Evolutionary conservation across 2,329 filamentous ascomycete genomes (phyloP).

Genomic region (Coleophoma eucalyptorum): DNA sequence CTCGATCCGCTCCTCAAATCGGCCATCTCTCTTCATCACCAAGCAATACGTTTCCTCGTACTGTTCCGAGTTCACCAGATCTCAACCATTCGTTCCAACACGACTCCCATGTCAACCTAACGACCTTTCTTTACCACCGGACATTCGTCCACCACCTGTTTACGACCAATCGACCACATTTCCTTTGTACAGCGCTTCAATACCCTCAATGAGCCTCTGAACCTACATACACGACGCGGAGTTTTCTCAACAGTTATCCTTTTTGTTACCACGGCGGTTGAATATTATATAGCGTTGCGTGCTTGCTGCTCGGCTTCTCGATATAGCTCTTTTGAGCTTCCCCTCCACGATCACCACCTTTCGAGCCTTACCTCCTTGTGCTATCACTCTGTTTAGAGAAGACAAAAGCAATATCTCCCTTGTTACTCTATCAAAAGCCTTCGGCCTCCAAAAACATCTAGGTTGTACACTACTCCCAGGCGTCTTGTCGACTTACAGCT

Average conservation of each 20-base stretch:
- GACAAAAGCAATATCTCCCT: slow-evolving; percentile 28
- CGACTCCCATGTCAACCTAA: slow-evolving; percentile 31
- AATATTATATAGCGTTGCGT: slow-evolving; percentile 32
- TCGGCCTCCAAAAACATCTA: slow-evolving; percentile 23
- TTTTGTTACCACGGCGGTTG: slow-evolving; percentile 21
- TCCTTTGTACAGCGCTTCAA: slow-evolving; percentile 49
- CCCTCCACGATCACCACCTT: slow-evolving; percentile 14
- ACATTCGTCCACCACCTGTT: slow-evolving; percentile 18
- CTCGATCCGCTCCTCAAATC: slow-evolving; percentile 16
- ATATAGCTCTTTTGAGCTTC: slow-evolving; percentile 15
- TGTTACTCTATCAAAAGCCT: slow-evolving; percentile 19
- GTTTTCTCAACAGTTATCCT: slow-evolving; percentile 26
- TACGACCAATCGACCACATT: slow-evolving; percentile 38
- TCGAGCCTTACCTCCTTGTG: slow-evolving; percentile 22
- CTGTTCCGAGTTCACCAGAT: slow-evolving; percentile 18
- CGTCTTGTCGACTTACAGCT: slow-evolving; percentile 11
- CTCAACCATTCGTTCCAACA: slow-evolving; percentile 24
- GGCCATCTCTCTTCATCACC: slow-evolving; percentile 12
- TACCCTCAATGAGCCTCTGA: slow-evolving; percentile 37
- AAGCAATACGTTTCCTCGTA: slow-evolving; percentile 17
- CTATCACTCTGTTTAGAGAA: slow-evolving; percentile 29
- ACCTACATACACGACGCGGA: slow-evolving; percentile 29
- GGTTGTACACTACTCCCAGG: slow-evolving; percentile 22
- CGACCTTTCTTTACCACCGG: slow-evolving; percentile 21
- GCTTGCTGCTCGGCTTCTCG: slow-evolving; percentile 23